Evolutionary conservation across 2,329 filamentous ascomycete genomes (phyloP).

Genomic region (Stromatinia cepivora): DNA sequence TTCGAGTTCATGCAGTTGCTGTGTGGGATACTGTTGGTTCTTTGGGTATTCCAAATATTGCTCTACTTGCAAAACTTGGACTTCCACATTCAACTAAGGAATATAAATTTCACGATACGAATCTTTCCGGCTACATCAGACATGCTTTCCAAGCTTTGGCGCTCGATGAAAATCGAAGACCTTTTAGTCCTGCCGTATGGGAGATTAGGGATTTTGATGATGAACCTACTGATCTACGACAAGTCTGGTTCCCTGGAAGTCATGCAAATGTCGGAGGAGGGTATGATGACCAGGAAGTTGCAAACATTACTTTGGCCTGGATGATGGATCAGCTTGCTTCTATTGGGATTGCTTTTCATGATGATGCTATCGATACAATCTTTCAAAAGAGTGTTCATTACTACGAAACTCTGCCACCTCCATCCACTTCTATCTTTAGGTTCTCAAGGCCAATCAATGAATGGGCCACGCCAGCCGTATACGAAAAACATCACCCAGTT

Average conservation of each 20-base stretch:
- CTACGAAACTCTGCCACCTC: constrained; percentile 33
- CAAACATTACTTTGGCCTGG: constrained; percentile 51
- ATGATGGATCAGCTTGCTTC: constrained; percentile 49
- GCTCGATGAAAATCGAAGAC: constrained; percentile 49
- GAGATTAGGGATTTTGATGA: constrained; percentile 35
- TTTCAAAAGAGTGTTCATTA: constrained; percentile 38
- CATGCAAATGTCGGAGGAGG: constrained; percentile 52
- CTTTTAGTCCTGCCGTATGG: constrained; percentile 47
- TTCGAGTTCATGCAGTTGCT: constrained; percentile 49
- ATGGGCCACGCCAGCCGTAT: constrained; percentile 53
- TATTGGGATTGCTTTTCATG: constrained; percentile 42
- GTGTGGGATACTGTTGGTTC: constrained; percentile 51
- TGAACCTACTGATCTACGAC: constrained; percentile 37
- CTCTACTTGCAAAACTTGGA: constrained; percentile 41
- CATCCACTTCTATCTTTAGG: constrained; percentile 25
- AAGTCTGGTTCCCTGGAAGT: constrained; percentile 50
- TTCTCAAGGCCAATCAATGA: constrained; percentile 31
- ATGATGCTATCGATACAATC: constrained; percentile 40
- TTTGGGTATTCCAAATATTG: constrained; percentile 46
- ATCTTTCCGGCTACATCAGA: constrained; percentile 46
- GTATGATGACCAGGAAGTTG: constrained; percentile 49
- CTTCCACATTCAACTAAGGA: constrained; percentile 42
- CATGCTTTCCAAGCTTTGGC: constrained; percentile 54
- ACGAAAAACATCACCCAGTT: constrained; percentile 48
- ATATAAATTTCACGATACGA: constrained; percentile 47